phyloP scores from a whole-genome alignment of 805 yeast species.

The Teunomyces cretensis region DNA sequence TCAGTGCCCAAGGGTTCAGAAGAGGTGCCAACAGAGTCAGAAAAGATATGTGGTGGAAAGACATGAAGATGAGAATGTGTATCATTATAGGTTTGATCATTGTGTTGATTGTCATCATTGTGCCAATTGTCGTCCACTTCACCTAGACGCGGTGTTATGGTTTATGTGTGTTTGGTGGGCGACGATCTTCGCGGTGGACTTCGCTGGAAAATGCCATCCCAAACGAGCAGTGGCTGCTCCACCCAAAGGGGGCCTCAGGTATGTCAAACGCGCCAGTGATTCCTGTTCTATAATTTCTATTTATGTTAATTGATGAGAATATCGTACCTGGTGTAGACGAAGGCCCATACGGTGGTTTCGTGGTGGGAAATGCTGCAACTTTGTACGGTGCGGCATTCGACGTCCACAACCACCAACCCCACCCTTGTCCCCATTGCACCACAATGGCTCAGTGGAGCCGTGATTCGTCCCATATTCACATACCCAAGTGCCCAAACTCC shows the following conservation, averaged over 20 bases:
- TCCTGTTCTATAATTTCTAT: background rate
- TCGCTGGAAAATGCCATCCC: too few species aligned
- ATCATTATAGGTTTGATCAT: conserved; percentile 74
- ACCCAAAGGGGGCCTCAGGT: background rate
- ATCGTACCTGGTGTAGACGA: background rate
- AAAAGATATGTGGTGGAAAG: conserved; percentile 99
- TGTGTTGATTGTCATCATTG: conserved; percentile 81
- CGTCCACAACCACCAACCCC: too few species aligned
- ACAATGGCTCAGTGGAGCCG: too few species aligned
- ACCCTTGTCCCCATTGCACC: too few species aligned
- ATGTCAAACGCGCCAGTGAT: background rate
- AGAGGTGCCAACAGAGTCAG: conserved; percentile 96
- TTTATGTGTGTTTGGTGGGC: too few species aligned
- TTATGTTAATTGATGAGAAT: conserved; percentile 5
- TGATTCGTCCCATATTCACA: too few species aligned
- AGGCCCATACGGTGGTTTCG: too few species aligned
- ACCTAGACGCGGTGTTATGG: conserved; percentile 21
- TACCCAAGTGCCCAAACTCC: too few species aligned
- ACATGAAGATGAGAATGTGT: conserved; percentile 94
- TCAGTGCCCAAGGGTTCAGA: conserved; percentile 90
- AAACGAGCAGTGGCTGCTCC: background rate
- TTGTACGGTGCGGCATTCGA: too few species aligned
- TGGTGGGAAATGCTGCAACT: too few species aligned
- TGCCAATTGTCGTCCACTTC: conserved; percentile 92
- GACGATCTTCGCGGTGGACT: too few species aligned